Conservation (phyloP, 495 filamentous ascomycete species). For the Tetracladium marchalianum region DNA sequence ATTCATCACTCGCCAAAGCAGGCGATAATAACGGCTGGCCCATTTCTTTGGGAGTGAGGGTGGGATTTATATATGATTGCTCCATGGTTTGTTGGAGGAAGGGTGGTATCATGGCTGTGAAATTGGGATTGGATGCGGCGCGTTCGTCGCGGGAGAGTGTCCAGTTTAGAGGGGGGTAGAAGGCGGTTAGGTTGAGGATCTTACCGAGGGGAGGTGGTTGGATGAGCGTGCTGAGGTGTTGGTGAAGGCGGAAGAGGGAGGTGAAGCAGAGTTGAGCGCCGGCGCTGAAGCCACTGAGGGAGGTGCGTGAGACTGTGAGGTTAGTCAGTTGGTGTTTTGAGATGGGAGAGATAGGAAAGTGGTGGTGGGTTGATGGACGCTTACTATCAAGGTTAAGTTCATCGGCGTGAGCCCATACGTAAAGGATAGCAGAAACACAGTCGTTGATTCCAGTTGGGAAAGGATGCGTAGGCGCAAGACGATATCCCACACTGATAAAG, state of each 20-base stretch:
- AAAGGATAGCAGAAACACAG: slow-evolving; percentile 55
- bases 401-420: slow-evolving; percentile 45
- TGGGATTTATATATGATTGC: slow-evolving; percentile 58
- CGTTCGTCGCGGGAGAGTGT: slow-evolving; percentile 61
- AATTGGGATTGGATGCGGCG: slow-evolving; percentile 42
- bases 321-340: no score
- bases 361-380: no score
- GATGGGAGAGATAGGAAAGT: no score
- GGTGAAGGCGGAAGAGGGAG: slow-evolving; percentile 53
- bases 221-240: slow-evolving; percentile 12
- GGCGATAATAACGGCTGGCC: slow-evolving; percentile 51
- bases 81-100: slow-evolving; percentile 60
- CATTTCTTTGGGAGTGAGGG: slow-evolving; percentile 31
- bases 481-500: slow-evolving; percentile 33
- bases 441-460: slow-evolving; percentile 39
- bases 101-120: slow-evolving; percentile 25
- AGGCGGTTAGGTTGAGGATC: slow-evolving; percentile 45
- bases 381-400: slow-evolving; percentile 39
- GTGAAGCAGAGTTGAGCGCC: slow-evolving; percentile 78
- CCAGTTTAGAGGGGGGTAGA: slow-evolving; percentile 79
- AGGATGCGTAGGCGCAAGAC: slow-evolving; percentile 33
- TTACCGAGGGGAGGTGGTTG: slow-evolving; percentile 16
- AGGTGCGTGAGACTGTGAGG: slow-evolving; percentile 39
- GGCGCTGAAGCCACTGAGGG: slow-evolving; percentile 73
- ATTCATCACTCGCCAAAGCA: slow-evolving; percentile 43